phyloP scores from a whole-genome alignment of 345 rosid species.

The Combretum micranthum region DNA sequence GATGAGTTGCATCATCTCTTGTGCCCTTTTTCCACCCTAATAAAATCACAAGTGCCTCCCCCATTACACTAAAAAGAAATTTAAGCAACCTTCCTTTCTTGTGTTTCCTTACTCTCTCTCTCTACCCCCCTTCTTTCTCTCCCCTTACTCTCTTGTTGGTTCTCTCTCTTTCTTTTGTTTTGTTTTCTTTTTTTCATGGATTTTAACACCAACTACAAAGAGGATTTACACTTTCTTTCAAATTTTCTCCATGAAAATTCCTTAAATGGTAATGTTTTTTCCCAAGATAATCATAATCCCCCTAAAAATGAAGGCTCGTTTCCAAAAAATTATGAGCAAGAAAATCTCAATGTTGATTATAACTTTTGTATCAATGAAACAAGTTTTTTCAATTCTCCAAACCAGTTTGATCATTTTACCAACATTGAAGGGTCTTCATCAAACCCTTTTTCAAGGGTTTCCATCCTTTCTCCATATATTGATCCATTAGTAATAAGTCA shows the following conservation, averaged over 20 bases:
- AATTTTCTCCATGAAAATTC: slow-evolving; percentile 17
- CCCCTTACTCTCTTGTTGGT: too few relatives aligned
- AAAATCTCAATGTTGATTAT: too few relatives aligned
- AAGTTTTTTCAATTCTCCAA: too few relatives aligned
- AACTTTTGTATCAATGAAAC: too few relatives aligned
- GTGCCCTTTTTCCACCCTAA: too few relatives aligned
- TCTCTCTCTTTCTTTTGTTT: too few relatives aligned
- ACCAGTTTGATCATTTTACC: too few relatives aligned
- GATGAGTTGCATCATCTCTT: too few relatives aligned
- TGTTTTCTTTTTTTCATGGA: slow-evolving; percentile 39
- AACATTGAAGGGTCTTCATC: slow-evolving; percentile 1
- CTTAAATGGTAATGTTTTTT: background rate
- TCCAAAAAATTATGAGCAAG: too few relatives aligned
- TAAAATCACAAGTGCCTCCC: too few relatives aligned
- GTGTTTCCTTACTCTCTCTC: background rate
- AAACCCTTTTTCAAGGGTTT: slow-evolving; percentile 13
- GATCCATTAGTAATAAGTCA: background rate
- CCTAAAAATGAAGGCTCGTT: background rate
- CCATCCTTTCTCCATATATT: background rate
- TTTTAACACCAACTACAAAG: slow-evolving; percentile 25
- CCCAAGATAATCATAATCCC: background rate
- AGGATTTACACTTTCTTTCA: slow-evolving; percentile 30
- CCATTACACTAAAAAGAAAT: too few relatives aligned
- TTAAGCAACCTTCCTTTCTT: background rate
- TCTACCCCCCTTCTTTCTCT: background rate